phyloP scores from a whole-genome alignment of 345 rosid genomes.

The Ailanthus altissimus region DNA sequence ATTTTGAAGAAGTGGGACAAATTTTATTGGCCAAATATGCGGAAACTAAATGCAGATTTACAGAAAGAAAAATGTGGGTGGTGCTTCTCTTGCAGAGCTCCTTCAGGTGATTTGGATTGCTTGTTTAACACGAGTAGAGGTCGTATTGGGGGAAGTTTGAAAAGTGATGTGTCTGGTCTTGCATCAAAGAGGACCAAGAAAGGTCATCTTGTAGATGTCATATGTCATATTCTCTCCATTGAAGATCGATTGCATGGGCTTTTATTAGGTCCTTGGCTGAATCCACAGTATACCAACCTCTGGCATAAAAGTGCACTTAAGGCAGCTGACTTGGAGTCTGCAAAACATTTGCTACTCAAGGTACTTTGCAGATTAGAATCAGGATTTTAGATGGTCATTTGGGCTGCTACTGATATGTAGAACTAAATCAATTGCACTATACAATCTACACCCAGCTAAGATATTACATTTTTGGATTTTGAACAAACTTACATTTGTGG shows the following conservation, averaged over 20 bases:
- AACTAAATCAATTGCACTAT: not conserved
- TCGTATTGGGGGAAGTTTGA: conserved; percentile 41
- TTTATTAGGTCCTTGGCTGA: conserved; percentile 86
- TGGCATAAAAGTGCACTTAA: conserved; percentile 66
- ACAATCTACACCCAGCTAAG: not conserved
- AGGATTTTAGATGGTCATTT: not conserved
- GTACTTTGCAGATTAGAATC: conserved; percentile 35
- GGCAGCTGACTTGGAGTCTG: conserved; percentile 54
- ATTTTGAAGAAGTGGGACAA: conserved; percentile 64
- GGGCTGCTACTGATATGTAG: not conserved
- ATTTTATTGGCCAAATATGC: conserved; percentile 62
- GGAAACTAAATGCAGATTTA: conserved; percentile 36
- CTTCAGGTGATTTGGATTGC: conserved; percentile 59
- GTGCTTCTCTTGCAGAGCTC: conserved; percentile 78
- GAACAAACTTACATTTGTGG: not conserved
- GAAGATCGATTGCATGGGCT: conserved; percentile 87
- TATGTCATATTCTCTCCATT: conserved; percentile 55
- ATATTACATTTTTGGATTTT: not conserved
- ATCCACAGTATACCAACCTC: conserved; percentile 55
- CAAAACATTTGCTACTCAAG: conserved; percentile 55
- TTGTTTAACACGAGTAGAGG: conserved; percentile 63
- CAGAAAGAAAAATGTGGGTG: conserved; percentile 93
- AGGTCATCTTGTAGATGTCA: conserved; percentile 56
- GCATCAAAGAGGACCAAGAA: conserved; percentile 39
- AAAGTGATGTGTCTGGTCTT: conserved; percentile 42